phyloP scores from a whole-genome alignment of 2,329 filamentous ascomycete species.

The Septoria linicola region DNA sequence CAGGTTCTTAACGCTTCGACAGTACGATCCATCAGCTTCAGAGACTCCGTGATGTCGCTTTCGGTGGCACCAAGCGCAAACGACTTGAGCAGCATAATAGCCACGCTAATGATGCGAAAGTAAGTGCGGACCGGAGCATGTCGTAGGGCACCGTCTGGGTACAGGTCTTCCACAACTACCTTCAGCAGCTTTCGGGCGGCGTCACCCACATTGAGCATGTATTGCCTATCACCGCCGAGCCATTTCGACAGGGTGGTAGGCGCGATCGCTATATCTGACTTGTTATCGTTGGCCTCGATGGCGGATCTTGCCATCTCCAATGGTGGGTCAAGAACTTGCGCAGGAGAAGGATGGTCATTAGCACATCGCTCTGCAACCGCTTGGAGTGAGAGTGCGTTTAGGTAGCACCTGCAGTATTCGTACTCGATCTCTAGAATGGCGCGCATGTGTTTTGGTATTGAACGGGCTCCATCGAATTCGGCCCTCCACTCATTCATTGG shows the following conservation, averaged over 20 bases:
- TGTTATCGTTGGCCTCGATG: conserved; percentile 38
- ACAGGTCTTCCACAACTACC: conserved; percentile 72
- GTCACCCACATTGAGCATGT: conserved; percentile 70
- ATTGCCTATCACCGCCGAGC: conserved; percentile 60
- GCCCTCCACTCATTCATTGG: conserved; percentile 75
- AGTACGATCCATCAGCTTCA: conserved; percentile 71
- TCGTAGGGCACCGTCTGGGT: conserved; percentile 73
- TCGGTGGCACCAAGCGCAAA: conserved; percentile 79
- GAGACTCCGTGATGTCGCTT: conserved; percentile 72
- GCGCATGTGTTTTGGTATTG: conserved; percentile 58
- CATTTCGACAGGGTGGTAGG: conserved; percentile 48
- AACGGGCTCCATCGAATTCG: conserved; percentile 68
- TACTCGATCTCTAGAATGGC: conserved; percentile 91
- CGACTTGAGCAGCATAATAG: conserved; percentile 81
- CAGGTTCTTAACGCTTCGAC: conserved; percentile 73
- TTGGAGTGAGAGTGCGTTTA: conserved; percentile 91
- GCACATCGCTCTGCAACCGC: conserved; percentile 93
- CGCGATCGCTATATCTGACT: conserved; percentile 46
- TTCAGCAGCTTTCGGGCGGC: conserved; percentile 73
- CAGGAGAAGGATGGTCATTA: conserved; percentile 58
- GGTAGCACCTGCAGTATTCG: conserved; percentile 89
- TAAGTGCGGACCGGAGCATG: conserved; percentile 82
- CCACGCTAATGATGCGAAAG: conserved; percentile 80
- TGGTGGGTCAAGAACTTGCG: conserved; percentile 32
- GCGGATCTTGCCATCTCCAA: conserved; percentile 34